Evolutionary conservation across 306 rosid species (phyloP), one percentile per base, ranked within the genome.

Genomic region (Sechiopsis laciniata): DNA sequence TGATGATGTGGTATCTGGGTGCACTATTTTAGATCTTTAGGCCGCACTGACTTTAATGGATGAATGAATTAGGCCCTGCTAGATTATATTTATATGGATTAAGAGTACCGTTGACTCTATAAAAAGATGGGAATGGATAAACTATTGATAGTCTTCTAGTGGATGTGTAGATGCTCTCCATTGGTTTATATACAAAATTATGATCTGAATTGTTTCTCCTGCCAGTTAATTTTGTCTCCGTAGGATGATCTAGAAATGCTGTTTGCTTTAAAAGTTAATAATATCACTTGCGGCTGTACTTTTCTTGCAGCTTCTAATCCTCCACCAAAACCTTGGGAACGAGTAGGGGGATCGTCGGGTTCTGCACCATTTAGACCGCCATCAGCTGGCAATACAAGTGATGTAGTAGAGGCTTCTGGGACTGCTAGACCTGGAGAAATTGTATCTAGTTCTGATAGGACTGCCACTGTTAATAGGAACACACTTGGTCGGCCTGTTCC

Each of bases 271-370:
- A 1, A 19, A 1, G 55, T 10, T 42, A 3, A 19, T 66, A 66
- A 10, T 11, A 45, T 19, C 55, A 12, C 6, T 68, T 20, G 21
- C 51, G 19, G 42, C 9, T 6, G 6, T 7, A 51, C 29, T 51
- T 56, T 76, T 55, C 17, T 59, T 83, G 87, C 86, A 95, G 99
- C 77, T 51, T 84, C 78, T 79, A 76, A 77, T 82, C 95, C 95
- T 72, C 96, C 97, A 22, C 92, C 89, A 14, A 95, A 95, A 78
- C 99, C 97, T 8, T 95, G 99, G 99, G 97, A 95, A 70, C 88
- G 86, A 61, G 88, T 84, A 15, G 96, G 97, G 78, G 79, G 85
- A 55, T 89, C 99, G 3, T 79, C 96, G 22, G 92, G 97, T 13
- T 89, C 97, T 3, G 88, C 91, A 21, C 99, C 99, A 60, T 95